Evolutionary conservation across 2,329 filamentous ascomycete genomes (phyloP), one percentile per base, ranked within the genome.

Genomic region (Penicillium oxalicum): DNA sequence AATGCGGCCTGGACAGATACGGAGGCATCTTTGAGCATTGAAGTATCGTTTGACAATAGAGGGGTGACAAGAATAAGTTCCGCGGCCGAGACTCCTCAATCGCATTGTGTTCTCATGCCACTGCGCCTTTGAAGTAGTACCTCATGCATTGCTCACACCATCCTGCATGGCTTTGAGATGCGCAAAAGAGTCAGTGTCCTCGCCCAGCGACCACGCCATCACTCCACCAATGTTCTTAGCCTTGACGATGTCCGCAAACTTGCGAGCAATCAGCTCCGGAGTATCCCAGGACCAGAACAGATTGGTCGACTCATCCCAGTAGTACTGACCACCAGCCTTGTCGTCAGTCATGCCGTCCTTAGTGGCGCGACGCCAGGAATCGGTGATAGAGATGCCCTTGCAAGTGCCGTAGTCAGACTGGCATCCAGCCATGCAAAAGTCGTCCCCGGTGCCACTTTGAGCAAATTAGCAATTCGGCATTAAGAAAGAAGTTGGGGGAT

Each of bases 201-300:
- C 84, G 2, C 83, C 86, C 49, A 89, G 60, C 18, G 82, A 84
- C 86, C 85, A 89, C 0, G 85, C 84, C 75, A 89, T 88, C 4
- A 87, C 80, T 12, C 87, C 86, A 1, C 86, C 85, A 0, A 89
- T 64, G 1, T 70, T 66, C 61, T 77, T 75, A 29, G 72, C 71
- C 28, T 73, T 69, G 3, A 87, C 74, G 33, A 90, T 75, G 4
- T 76, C 64, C 3, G 74, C 68, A 49, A 88, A 80, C 69, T 90
- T 90, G 48, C 72, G 70, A 9, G 64, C 57, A 44, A 90, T 82
- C 9, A 81, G 74, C 6, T 74, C 72, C 0, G 77, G 73, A 0
- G 82, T 86, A 51, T 90, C 87, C 73, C 83, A 89, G 0, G 83
- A 83, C 86, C 86, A 90, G 77, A 86, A 90, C 28, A 84, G 63